Evolutionary conservation across 2,329 filamentous ascomycete genomes (phyloP).

Genomic region (Colletotrichum sp.): DNA sequence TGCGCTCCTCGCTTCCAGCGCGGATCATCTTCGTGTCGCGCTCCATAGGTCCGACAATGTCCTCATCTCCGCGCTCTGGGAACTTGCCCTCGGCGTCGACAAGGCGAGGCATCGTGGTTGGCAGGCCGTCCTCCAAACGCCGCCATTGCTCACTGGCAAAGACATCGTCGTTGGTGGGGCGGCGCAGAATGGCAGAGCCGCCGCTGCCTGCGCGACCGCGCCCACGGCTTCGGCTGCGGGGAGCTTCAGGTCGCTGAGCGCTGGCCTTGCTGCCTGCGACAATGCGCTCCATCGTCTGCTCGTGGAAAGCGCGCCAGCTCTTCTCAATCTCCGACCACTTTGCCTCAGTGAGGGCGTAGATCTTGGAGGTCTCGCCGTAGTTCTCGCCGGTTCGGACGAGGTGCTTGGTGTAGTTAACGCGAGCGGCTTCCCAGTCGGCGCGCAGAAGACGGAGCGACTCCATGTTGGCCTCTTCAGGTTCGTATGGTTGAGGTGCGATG

Average conservation of each 20-base stretch:
- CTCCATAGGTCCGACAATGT: constrained; percentile 93
- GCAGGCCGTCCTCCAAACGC: constrained; percentile 58
- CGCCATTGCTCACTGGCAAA: constrained; percentile 49
- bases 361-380: constrained; percentile 88
- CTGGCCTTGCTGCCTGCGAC: constrained; percentile 42
- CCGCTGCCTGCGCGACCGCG: constrained; percentile 48
- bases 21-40: constrained; percentile 60
- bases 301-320: constrained; percentile 75
- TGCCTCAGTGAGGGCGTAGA: constrained; percentile 81
- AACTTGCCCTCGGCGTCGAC: constrained; percentile 83
- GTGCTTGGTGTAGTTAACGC: constrained; percentile 88
- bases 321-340: constrained; percentile 87
- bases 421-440: constrained; percentile 81
- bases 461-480: constrained; percentile 66
- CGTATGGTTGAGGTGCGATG: constrained; percentile 82
- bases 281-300: constrained; percentile 64
- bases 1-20: constrained; percentile 48
- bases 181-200: constrained; percentile 31
- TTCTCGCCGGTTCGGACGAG: constrained; percentile 88
- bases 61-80: constrained; percentile 84
- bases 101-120: constrained; percentile 72
- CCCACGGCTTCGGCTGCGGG: constrained; percentile 45
- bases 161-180: constrained; percentile 40
- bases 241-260: constrained; percentile 27
- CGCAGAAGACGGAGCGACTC: constrained; percentile 67